Evolutionary conservation across 768 basidiomycete species (phyloP), one percentile per base, ranked within the genome.

Genomic region (Floccularia luteovirens): DNA sequence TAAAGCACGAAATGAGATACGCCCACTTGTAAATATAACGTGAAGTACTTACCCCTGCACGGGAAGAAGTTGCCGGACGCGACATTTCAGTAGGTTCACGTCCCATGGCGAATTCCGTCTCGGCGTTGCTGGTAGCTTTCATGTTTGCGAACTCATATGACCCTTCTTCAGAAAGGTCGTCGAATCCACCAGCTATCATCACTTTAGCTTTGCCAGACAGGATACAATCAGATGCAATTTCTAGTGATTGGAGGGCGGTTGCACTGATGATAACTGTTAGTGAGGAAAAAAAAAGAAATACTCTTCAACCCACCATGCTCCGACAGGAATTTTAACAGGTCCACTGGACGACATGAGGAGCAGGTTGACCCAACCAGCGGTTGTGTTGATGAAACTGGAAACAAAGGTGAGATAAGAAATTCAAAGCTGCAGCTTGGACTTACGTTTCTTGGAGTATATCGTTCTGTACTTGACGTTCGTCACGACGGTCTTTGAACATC

Each of bases 91-190:
- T 91, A 4, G 96, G 93, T 62, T 99, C 96, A 50, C 96, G 92
- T 45, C 96, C 96, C 87, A 96, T 96, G 3, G 93, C 94, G 55
- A 97, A 89, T 61, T 99, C 96, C 22, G 90, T 90, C 61, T 92
- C 90, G 1, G 93, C 84, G 55, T 94, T 97, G 64, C 87, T 90
- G 4, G 96, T 99, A 1, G 96, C 96, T 64, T 97, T 96, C 96
- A 99, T 99, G 70, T 98, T 97, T 36, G 92, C 96, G 62, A 99
- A 99, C 61, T 99, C 94, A 60, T 82, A 97, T 5, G 94, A 97
- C 13, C 94, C 96, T 64, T 99, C 96, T 62, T 99, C 96, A 48
- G 85, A 88, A 59, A 98, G 77, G 59, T 99, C 96, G 55, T 99
- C 96, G 66, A 93, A 97, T 43, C 96, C 96, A 58, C 96, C 96